Evolutionary conservation across 768 basidiomycete genomes (phyloP).

Genomic region (Hygrophoropsis aurantiaca): DNA sequence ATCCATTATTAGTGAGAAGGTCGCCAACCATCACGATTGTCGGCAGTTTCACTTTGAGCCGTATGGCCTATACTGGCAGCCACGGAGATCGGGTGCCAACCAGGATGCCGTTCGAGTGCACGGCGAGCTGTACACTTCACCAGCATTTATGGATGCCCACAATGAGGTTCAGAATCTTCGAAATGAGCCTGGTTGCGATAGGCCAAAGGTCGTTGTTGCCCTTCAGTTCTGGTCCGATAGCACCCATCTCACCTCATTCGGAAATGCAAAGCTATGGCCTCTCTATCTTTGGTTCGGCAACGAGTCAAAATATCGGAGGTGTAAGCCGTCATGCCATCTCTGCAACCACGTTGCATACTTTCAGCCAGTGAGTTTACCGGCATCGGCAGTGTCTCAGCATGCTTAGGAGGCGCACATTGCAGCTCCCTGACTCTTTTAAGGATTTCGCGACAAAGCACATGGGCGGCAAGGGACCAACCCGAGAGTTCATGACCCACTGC

Average conservation of each 20-base stretch:
- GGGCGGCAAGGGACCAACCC: background rate
- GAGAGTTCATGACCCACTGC: slow-evolving; percentile 9
- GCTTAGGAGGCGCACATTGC: no score
- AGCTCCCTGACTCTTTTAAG: slow-evolving; percentile 11
- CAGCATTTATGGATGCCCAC: slow-evolving; percentile 16
- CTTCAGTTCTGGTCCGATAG: slow-evolving; percentile 33
- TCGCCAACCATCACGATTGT: slow-evolving; percentile 5
- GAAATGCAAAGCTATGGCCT: slow-evolving; percentile 25
- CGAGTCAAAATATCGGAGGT: slow-evolving; percentile 15
- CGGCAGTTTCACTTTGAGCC: slow-evolving; percentile 20
- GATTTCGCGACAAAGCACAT: background rate
- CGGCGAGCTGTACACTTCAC: slow-evolving; percentile 19
- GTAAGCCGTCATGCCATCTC: slow-evolving; percentile 12
- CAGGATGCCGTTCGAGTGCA: slow-evolving; percentile 5
- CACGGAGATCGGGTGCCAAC: background rate
- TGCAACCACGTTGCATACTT: slow-evolving; percentile 12
- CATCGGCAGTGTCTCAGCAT: background rate
- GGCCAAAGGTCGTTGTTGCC: slow-evolving; percentile 12
- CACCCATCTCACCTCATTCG: slow-evolving; percentile 31
- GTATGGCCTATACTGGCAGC: slow-evolving; percentile 14
- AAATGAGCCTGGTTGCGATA: slow-evolving; percentile 11
- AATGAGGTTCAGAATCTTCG: slow-evolving; percentile 13
- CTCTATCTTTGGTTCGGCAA: slow-evolving; percentile 23
- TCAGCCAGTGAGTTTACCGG: background rate
- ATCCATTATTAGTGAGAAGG: slow-evolving; percentile 13